These are phyloP conservation scores for Fusarium falciforme DNA, from an alignment of 2,329 filamentous ascomycete genomes.

Conservation along the genomic window DNA sequence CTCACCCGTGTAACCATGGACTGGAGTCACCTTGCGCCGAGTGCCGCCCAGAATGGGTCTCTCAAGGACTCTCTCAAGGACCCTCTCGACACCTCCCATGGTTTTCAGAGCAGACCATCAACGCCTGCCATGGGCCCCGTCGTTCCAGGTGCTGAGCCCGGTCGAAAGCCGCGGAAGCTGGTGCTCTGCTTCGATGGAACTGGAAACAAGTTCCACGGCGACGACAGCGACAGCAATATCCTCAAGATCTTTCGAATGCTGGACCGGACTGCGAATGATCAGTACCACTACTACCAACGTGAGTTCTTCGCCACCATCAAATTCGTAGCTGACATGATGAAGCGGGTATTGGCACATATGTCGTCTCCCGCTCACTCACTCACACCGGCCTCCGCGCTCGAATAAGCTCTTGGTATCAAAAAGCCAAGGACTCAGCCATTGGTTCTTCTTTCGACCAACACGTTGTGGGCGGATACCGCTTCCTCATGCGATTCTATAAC, in stretches of 20 bases:
- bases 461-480: slow-evolving; percentile 85
- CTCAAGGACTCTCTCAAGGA: slow-evolving; percentile 28
- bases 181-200: slow-evolving; percentile 73
- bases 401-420: slow-evolving; percentile 74
- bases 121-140: slow-evolving; percentile 36
- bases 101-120: slow-evolving; percentile 37
- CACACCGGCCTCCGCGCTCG: slow-evolving; percentile 67
- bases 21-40: slow-evolving; percentile 37
- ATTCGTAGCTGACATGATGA: background rate
- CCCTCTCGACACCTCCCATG: slow-evolving; percentile 20
- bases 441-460: slow-evolving; percentile 85
- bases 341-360: slow-evolving; percentile 80
- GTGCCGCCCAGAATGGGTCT: slow-evolving; percentile 22
- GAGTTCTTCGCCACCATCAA: slow-evolving; percentile 35
- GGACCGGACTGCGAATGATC: slow-evolving; percentile 70
- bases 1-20: slow-evolving; percentile 38
- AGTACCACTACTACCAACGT: slow-evolving; percentile 75
- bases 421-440: slow-evolving; percentile 82
- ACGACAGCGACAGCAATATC: slow-evolving; percentile 73
- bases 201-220: slow-evolving; percentile 72
- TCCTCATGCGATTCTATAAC: slow-evolving; percentile 79
- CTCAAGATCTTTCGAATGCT: slow-evolving; percentile 78
- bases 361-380: slow-evolving; percentile 69
- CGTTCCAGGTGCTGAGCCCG: slow-evolving; percentile 16
- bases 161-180: slow-evolving; percentile 56